Evolutionary conservation across 352 stramenopile species (phyloP).

Genomic region (Phytophthora uliginosa): DNA sequence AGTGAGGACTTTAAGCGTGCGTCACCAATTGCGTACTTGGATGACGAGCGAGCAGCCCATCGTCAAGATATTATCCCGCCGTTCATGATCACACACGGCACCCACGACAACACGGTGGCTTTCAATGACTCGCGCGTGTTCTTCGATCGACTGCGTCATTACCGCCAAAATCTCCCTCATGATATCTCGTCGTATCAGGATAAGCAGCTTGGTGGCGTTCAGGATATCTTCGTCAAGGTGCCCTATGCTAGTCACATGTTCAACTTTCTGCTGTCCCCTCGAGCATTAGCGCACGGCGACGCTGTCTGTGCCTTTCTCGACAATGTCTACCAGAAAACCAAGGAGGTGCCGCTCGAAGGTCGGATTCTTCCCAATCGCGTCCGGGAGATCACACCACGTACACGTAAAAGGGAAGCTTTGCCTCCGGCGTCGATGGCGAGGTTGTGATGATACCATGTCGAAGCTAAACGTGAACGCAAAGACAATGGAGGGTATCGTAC

Average conservation of each 20-base stretch:
- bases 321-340: slow-evolving; percentile 61
- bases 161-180: slow-evolving; percentile 40
- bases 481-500: slow-evolving; percentile 8
- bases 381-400: slow-evolving; percentile 6
- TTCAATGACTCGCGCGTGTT: slow-evolving; percentile 68
- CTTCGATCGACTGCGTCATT: slow-evolving; percentile 59
- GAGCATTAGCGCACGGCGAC: slow-evolving; percentile 60
- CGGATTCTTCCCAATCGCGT: slow-evolving; percentile 24
- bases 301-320: slow-evolving; percentile 67
- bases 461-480: neutral
- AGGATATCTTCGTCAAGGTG: slow-evolving; percentile 69
- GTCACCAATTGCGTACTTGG: slow-evolving; percentile 61
- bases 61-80: slow-evolving; percentile 50
- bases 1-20: slow-evolving; percentile 60
- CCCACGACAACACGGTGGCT: slow-evolving; percentile 67
- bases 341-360: slow-evolving; percentile 38
- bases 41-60: slow-evolving; percentile 29
- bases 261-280: slow-evolving; percentile 66
- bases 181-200: slow-evolving; percentile 29
- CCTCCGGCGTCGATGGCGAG: slow-evolving; percentile 23
- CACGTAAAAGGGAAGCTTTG: neutral
- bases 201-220: slow-evolving; percentile 40
- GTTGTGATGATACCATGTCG: slow-evolving; percentile 20
- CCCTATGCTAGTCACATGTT: slow-evolving; percentile 71
- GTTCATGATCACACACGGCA: slow-evolving; percentile 69